Evolutionary conservation across 176 grass and related monocot genomes (phyloP).

Genomic region (Aegilops umbellulata): DNA sequence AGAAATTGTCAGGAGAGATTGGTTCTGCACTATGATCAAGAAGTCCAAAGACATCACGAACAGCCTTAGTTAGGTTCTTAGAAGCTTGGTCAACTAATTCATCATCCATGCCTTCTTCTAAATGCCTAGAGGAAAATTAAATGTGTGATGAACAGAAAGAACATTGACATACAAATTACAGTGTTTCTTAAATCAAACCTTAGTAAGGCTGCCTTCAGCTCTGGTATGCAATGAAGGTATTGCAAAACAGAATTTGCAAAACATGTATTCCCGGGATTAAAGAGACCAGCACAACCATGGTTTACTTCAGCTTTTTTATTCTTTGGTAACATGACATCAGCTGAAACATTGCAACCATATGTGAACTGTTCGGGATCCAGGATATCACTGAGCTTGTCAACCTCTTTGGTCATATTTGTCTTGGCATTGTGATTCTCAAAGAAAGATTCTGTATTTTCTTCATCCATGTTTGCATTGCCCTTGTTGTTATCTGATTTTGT

Average conservation of each 20-base stretch:
- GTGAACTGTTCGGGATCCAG: too few relatives aligned
- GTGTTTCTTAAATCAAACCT: background rate
- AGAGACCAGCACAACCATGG: background rate
- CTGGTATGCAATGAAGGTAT: background rate
- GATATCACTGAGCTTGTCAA: too few relatives aligned
- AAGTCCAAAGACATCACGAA: background rate
- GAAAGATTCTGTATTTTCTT: too few relatives aligned
- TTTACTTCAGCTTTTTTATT: background rate
- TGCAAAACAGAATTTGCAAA: background rate
- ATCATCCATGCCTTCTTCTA: background rate
- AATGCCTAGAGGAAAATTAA: background rate
- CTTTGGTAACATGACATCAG: background rate
- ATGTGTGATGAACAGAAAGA: background rate
- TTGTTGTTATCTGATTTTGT: background rate
- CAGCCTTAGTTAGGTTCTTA: background rate
- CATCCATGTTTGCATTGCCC: background rate
- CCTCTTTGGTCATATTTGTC: too few relatives aligned
- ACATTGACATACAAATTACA: background rate
- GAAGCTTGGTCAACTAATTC: background rate
- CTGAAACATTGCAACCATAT: too few relatives aligned
- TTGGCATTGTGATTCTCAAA: too few relatives aligned
- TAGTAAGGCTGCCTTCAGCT: background rate
- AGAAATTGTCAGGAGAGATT: background rate
- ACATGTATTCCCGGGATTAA: background rate
- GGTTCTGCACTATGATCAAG: background rate